Base-by-base conservation (phyloP, 2,329 filamentous ascomycete species). In the Thyridium curvatum region DNA sequence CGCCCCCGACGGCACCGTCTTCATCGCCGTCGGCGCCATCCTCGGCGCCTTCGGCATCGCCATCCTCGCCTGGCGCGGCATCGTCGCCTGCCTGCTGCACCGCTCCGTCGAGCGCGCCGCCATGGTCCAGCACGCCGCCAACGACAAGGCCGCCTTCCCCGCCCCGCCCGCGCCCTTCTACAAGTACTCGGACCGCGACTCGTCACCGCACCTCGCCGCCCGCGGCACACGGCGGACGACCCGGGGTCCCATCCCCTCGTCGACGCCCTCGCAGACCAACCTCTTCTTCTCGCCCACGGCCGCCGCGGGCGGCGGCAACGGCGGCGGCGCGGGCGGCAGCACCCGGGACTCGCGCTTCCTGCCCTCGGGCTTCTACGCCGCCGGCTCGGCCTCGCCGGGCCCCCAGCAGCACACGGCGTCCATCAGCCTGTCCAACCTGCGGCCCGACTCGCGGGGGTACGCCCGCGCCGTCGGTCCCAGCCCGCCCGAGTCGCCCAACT, bases 211-310 rank as follows among this genome's bases (percentile, higher is more conserved):
- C 16, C 54, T 74, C 18, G 59, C 60, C 45, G 71, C 68, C 34
- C 77, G 77, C 18, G 68, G 67, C 30, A 62, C 65, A 18, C 68
- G 74, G 40, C 68, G 73, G 35, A 72, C 71, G 12, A 66, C 61
- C 41, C 72, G 75, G 35, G 72, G 68, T 1, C 69, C 72, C 3
- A 61, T 66, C 21, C 71, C 71, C 3, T 76, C 75, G 9, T 65
- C 65, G 37, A 78, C 74, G 18, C 78, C 71, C 10, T 84, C 77
- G 53, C 69, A 74, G 50, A 79, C 79, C 30, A 86, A 84, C 45
- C 72, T 97, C 13, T 98, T 98, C 75, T 98, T 95, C 69, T 95
- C 89, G 8, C 93, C 93, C 1, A 97, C 93, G 0, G 90, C 90
- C 2, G 79, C 90, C 3, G 79, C 76, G 8, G 73, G 72, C 41